Base-by-base conservation (phyloP, 768 basidiomycete genomes). In the Tylopilus plumbeoviolaceoides region DNA sequence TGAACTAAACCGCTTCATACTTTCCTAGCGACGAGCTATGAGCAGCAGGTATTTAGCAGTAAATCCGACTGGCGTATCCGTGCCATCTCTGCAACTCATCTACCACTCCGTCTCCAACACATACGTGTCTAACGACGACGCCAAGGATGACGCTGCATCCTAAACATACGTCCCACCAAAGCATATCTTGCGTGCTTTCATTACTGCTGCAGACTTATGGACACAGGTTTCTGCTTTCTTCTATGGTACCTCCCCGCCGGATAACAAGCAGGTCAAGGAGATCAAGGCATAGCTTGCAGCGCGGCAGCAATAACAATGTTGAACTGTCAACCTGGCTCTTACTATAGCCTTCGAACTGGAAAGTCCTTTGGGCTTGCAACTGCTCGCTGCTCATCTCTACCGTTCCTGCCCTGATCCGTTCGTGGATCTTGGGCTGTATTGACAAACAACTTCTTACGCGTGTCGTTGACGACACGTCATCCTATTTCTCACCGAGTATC, bases 21-120 rank as follows among this genome's bases (percentile, higher is more conserved):
- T 21, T 35, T 41, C 60, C 20, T 57, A 87, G 87, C 95, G 1
- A 97, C 97, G 57, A 93, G 91, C 66, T 99, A 99, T 68, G 97
- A 97, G 71, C 94, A 98, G 64, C 90, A 93, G 65, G 88, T 93
- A n/a, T 99, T 99, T 77, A 95, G 91, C 71, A 91, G 89, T 76
- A 98, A 99, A 77, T 98, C 97, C 5, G 97, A 99, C 70, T 99
- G 97, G 97, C 92, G 97, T 62, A 91, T 98, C 30, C 89, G 97
- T 57, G 97, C 97, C 31, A 98, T 99, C 63, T 95, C 93, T 15
- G 89, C 97, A 0, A 98, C 95, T 20, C 95, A 99, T 70, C 80
- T 99, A 42, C 85, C 95, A 5, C 84, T 99, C 55, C 23, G 23
- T 23, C 23, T 23, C 23, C 23, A 23, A 23, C 23, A 23, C 5